Conservation (phyloP, 2,329 filamentous ascomycete genomes). For the Fusarium longipes region DNA sequence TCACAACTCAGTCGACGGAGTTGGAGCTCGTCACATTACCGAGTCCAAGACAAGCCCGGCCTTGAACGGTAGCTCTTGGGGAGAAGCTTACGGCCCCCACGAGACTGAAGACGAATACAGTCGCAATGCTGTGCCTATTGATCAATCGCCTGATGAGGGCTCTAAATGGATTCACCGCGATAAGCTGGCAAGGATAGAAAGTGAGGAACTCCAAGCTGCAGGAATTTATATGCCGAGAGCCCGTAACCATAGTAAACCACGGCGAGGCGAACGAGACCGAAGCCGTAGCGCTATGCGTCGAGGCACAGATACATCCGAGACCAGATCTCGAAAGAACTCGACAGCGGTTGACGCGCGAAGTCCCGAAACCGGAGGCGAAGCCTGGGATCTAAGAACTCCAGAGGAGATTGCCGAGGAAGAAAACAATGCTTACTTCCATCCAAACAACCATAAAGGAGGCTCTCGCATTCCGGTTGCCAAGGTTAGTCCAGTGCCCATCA, state of each 20-base stretch:
- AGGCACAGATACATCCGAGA: slow-evolving; percentile 49
- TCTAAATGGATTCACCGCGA: slow-evolving; percentile 89
- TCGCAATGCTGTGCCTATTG: slow-evolving; percentile 44
- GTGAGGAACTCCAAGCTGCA: slow-evolving; percentile 80
- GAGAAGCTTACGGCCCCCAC: slow-evolving; percentile 26
- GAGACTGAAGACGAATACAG: slow-evolving; percentile 44
- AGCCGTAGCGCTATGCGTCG: slow-evolving; percentile 52
- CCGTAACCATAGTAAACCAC: slow-evolving; percentile 63
- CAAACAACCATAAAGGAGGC: slow-evolving; percentile 67
- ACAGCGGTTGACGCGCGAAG: slow-evolving; percentile 53
- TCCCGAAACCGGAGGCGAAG: slow-evolving; percentile 56
- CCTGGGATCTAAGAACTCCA: slow-evolving; percentile 79
- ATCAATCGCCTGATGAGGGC: slow-evolving; percentile 61
- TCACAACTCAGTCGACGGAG: slow-evolving; percentile 41
- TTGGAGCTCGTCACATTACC: slow-evolving; percentile 36
- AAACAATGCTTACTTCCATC: slow-evolving; percentile 62
- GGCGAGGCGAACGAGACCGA: slow-evolving; percentile 49
- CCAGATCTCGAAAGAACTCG: slow-evolving; percentile 60
- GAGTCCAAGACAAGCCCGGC: slow-evolving; percentile 43
- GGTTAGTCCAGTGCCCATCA: slow-evolving; percentile 80
- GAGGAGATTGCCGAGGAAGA: slow-evolving; percentile 79
- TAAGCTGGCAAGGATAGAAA: slow-evolving; percentile 85
- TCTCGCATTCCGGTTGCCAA: slow-evolving; percentile 91
- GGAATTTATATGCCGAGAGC: slow-evolving; percentile 72
- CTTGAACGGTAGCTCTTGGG: slow-evolving; percentile 39